phyloP scores from a whole-genome alignment of 106 monocot species.

The Dendrobium huoshanense region DNA sequence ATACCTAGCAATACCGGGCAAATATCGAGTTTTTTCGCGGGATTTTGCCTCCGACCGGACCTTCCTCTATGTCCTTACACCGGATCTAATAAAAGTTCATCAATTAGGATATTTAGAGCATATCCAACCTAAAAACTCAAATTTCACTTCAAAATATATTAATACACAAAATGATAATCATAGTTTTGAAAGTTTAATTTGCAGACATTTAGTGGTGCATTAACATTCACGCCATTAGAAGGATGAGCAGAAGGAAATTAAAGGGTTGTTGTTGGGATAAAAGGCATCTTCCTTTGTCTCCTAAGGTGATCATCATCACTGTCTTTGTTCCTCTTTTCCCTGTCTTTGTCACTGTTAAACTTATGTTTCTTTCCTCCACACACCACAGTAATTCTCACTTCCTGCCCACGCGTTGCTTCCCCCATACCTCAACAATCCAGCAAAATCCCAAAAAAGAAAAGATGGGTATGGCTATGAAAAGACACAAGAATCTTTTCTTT shows the following conservation, averaged over 20 bases:
- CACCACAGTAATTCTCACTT: background rate
- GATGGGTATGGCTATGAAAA: background rate
- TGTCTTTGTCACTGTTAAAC: background rate
- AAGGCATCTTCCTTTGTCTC: conserved; percentile 3
- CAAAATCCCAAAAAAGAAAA: conserved; percentile 9
- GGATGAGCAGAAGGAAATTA: background rate
- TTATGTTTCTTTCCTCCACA: conserved; percentile 8
- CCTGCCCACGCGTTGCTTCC: background rate
- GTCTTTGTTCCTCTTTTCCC: conserved; percentile 6
- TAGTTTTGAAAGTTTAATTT: no score
- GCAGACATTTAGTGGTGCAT: no score
- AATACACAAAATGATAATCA: no score
- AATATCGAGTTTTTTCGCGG: no score
- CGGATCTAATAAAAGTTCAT: no score
- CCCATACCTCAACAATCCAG: conserved; percentile 1
- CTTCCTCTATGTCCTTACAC: no score
- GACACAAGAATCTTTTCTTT: background rate
- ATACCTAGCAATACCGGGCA: no score
- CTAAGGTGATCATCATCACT: background rate
- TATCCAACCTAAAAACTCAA: no score
- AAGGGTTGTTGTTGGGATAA: background rate
- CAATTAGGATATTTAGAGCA: no score
- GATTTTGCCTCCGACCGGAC: no score
- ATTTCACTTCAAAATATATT: no score
- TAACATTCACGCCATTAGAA: no score